Evolutionary conservation across 768 basidiomycete species (phyloP).

Genomic region (Rhizopogon rudus): DNA sequence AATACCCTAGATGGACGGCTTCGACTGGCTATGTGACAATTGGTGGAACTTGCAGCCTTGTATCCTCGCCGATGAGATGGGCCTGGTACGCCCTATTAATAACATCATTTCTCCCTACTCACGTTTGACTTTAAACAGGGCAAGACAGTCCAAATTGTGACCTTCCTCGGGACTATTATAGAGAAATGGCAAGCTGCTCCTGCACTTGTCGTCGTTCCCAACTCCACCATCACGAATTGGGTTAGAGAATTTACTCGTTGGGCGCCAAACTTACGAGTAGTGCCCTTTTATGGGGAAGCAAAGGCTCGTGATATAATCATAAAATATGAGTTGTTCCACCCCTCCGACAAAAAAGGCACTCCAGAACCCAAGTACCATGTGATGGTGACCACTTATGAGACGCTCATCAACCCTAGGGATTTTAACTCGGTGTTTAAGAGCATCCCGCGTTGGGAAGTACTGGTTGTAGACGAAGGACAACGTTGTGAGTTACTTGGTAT

Average conservation of each 20-base stretch:
- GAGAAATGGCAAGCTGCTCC: slow-evolving; percentile 61
- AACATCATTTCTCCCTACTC: slow-evolving; percentile 3
- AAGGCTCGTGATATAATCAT: slow-evolving; percentile 77
- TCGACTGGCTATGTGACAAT: slow-evolving; percentile 82
- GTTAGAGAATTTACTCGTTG: slow-evolving; percentile 86
- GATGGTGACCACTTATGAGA: slow-evolving; percentile 90
- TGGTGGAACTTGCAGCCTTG: slow-evolving; percentile 86
- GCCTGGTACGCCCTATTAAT: slow-evolving; percentile 48
- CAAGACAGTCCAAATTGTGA: slow-evolving; percentile 89
- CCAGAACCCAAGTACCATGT: slow-evolving; percentile 77
- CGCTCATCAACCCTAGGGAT: slow-evolving; percentile 64
- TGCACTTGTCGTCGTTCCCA: slow-evolving; percentile 88
- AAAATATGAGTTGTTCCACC: slow-evolving; percentile 75
- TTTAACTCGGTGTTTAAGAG: slow-evolving; percentile 71
- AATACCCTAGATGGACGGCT: slow-evolving; percentile 57
- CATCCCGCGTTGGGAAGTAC: slow-evolving; percentile 88
- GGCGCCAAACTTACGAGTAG: slow-evolving; percentile 65
- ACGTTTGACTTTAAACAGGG: slow-evolving; percentile 41
- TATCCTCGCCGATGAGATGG: slow-evolving; percentile 98
- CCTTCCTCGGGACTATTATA: slow-evolving; percentile 69
- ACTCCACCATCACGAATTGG: slow-evolving; percentile 96
- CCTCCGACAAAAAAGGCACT: slow-evolving; percentile 30
- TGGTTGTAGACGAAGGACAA: slow-evolving; percentile 93
- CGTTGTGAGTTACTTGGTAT: slow-evolving; percentile 50
- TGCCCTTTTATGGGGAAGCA: slow-evolving; percentile 82